Percentiles rank a stretch among this genome's conserved stretches.
Conservation (phyloP, 345 rosid species). For the Jatropha curcas region DNA sequence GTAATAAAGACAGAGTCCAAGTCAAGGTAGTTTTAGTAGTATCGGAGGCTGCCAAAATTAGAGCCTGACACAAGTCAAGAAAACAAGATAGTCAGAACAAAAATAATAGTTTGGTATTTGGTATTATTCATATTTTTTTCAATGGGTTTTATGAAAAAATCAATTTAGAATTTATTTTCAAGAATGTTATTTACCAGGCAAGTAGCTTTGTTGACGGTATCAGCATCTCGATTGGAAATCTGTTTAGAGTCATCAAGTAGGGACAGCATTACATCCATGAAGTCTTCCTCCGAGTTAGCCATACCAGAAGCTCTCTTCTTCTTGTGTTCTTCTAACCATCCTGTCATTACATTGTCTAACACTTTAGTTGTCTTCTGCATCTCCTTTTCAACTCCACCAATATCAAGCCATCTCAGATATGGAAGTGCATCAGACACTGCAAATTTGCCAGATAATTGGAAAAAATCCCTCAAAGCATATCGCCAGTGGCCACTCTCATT, state of each 20-base stretch:
- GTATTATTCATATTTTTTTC: too few relatives aligned
- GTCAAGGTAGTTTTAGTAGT: not conserved
- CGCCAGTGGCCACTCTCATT: slow-evolving; percentile 10
- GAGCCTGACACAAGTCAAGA: not conserved
- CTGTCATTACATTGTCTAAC: slow-evolving; percentile 23
- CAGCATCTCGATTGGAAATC: slow-evolving; percentile 17
- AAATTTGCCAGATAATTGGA: slow-evolving; percentile 20
- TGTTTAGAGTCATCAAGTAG: slow-evolving; percentile 10
- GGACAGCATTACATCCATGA: slow-evolving; percentile 38
- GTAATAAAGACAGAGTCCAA: not conserved
- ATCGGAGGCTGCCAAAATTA: not conserved
- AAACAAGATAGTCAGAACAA: too few relatives aligned
- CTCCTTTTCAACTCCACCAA: slow-evolving; percentile 31
- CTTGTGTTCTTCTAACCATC: slow-evolving; percentile 47
- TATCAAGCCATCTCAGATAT: slow-evolving; percentile 37
- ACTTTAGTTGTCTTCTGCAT: slow-evolving; percentile 29
- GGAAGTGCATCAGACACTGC: slow-evolving; percentile 35
- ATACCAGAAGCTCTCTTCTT: slow-evolving; percentile 11
- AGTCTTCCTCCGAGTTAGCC: slow-evolving; percentile 17
- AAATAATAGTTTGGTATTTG: too few relatives aligned
- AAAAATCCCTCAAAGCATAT: slow-evolving; percentile 18
- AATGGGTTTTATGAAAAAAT: too few relatives aligned
- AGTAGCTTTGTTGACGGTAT: slow-evolving; percentile 34
- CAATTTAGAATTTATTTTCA: too few relatives aligned
- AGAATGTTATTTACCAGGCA: slow-evolving; percentile 23